Evolutionary conservation across 768 basidiomycete genomes (phyloP).

Genomic region (Podaxis sp.): DNA sequence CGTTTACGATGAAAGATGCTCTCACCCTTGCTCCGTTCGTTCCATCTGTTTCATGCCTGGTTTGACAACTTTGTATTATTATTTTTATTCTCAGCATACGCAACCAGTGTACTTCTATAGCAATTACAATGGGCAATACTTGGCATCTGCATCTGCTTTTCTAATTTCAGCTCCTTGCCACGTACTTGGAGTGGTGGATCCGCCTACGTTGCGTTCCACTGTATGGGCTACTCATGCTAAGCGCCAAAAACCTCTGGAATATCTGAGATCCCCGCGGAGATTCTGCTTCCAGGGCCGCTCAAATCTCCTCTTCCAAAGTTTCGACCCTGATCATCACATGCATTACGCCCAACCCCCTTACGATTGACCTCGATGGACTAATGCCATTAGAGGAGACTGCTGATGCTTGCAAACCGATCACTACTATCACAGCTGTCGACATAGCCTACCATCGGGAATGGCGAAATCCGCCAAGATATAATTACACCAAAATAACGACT

Average conservation of each 20-base stretch:
- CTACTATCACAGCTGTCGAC: not conserved
- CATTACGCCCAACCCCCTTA: no score
- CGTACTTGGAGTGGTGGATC: not conserved
- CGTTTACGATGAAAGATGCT: not conserved
- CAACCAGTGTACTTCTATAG: constrained; percentile 2
- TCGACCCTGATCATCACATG: no score
- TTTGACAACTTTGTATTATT: not conserved
- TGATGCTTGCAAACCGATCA: no score
- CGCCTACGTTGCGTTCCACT: not conserved
- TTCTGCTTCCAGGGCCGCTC: no score
- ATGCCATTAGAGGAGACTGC: no score
- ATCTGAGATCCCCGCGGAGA: no score
- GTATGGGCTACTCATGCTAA: not conserved
- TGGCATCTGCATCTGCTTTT: not conserved
- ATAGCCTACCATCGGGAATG: not conserved
- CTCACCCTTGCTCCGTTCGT: not conserved
- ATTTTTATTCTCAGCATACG: not conserved
- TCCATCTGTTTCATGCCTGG: not conserved
- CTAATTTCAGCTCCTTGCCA: not conserved
- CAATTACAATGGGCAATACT: constrained; percentile 4
- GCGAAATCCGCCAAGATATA: not conserved
- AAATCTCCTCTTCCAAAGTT: no score
- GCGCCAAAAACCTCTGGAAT: not conserved
- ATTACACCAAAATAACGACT: not conserved
- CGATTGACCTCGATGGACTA: no score